Base-by-base conservation (phyloP, 1,284 basidiomycete species). In the Pterula multifida region DNA sequence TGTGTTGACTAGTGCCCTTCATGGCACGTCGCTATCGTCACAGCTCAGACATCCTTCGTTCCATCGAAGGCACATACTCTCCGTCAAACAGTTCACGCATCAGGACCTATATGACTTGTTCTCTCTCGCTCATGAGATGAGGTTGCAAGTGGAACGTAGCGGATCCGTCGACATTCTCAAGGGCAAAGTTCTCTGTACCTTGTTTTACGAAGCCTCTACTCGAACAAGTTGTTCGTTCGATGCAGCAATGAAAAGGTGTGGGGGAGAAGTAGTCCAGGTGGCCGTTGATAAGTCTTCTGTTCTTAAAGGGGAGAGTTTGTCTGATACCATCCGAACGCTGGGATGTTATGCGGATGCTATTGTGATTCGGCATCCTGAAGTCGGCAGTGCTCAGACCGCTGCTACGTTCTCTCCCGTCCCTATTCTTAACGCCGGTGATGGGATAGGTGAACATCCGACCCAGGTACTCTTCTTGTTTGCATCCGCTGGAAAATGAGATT, bases 181-280 rank as follows among this genome's bases (percentile, higher is more conserved):
- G 55, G 95, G 95, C 46, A 89, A 85, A 55, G 85, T 99, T 0
- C 77, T 99, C 3, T 93, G 89, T 62, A 95, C 86, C n/a, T 66
- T 97, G 36, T 99, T 99, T 75, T 99, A 95, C 67, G 96, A 99
- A 65, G 91, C 96, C 1, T 97, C 93, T 6, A 99, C 96, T 1
- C 78, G 96, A 49, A 99, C 96, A 1, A 90, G 87, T 53, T 78
- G 86, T 13, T 98, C 95, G n/a, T 99, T 99, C 62, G 95, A 99
- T 65, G 89, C 95, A 4, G 96, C 96, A 12, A 98, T 98, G 96
- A 93, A 95, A 65, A 82, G 96, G 49, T 91, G 92, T 58, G 96
- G 96, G 48, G 96, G 96, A 36, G 83, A 95, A 61, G 95, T 98
- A 39, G 85, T 98, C 24, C 78, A 86, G 54, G 78, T 98, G 47